Evolutionary conservation across 176 grass and related monocot genomes (phyloP), one percentile per base, ranked within the genome.

Genomic region (Echinochloa phyllopogon): DNA sequence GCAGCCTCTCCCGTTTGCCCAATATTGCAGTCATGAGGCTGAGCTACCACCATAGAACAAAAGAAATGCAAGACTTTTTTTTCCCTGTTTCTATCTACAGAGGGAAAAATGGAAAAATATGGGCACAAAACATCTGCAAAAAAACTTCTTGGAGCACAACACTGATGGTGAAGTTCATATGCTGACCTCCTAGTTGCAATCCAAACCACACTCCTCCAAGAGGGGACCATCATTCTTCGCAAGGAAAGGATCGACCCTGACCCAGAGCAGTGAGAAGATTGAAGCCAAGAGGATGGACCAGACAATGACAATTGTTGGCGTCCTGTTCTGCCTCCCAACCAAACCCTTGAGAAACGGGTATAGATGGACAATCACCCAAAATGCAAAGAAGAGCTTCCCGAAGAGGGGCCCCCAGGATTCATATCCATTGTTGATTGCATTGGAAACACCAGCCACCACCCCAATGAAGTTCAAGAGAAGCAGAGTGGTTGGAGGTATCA

Each of bases 291-390:
- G 87, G 87, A 93, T 93, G 77, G 91, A 93, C 91, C 91, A 93
- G 63, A 93, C 91, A 53, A 93, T 89, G 57, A 93, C 82, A 78
- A 93, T 93, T 17, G 87, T 93, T 45, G 91, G 91, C 4, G 91
- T 93, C 72, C 91, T 86, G 82, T 93, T 93, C 68, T 93, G 91
- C 66, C 91, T 86, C 65, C 91, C 91, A 38, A 93, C 87, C 53
- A 93, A 80, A 90, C 91, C 91, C 77, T 93, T 93, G 40, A 93
- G 91, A 87, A 93, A 93, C 1, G 91, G 91, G 89, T 93, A 93
- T 16, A 93, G 87, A 84, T 93, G 91, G 77, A 93, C 87, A 25
- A 93, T 93, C 84, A 93, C 91, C 91, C 91, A 93, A 74, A 93
- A 93, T 65, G 91, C 85, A 76, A 93, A 93, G 63, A 93, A 93